These are phyloP conservation scores for Collybia sp. DNA, from an alignment of 768 basidiomycete species.

Conservation along the genomic window DNA sequence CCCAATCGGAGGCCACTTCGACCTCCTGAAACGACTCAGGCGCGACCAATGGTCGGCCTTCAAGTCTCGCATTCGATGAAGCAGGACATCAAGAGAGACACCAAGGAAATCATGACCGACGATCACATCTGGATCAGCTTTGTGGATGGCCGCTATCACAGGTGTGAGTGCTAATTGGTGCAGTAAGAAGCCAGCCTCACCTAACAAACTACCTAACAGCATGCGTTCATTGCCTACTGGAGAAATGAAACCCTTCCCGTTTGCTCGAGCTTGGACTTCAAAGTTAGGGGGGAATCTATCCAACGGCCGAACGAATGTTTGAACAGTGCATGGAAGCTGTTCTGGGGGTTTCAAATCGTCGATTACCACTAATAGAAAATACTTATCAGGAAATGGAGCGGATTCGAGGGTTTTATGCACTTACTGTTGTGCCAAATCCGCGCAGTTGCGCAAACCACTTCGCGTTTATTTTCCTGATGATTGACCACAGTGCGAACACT, in stretches of 20 bases:
- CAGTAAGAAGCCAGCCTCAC: slow-evolving; percentile 29
- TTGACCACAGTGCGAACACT: slow-evolving; percentile 90
- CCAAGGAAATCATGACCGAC: slow-evolving; percentile 94
- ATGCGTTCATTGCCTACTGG: slow-evolving; percentile 80
- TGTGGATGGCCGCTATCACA: slow-evolving; percentile 62
- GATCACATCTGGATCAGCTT: slow-evolving; percentile 90
- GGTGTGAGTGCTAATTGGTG: background rate
- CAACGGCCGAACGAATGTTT: slow-evolving; percentile 88
- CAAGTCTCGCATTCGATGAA: slow-evolving; percentile 87
- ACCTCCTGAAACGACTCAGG: slow-evolving; percentile 82
- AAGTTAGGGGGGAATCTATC: slow-evolving; percentile 85
- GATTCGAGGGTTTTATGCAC: slow-evolving; percentile 7
- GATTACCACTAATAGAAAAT: slow-evolving; percentile 58
- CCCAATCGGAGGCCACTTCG: slow-evolving; percentile 78
- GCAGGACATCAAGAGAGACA: slow-evolving; percentile 82
- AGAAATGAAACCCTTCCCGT: slow-evolving; percentile 63
- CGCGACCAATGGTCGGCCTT: slow-evolving; percentile 94
- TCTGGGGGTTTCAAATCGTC: slow-evolving; percentile 94
- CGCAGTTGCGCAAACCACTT: slow-evolving; percentile 81
- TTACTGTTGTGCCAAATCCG: slow-evolving; percentile 73
- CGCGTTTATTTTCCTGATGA: slow-evolving; percentile 90
- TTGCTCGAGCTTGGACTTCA: slow-evolving; percentile 60
- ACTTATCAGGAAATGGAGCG: background rate
- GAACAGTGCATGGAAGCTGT: slow-evolving; percentile 72
- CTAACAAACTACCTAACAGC: slow-evolving; percentile 76